Evolutionary conservation across 108 stramenopile species (phyloP).

Genomic region (Cyclotella cryptica): DNA sequence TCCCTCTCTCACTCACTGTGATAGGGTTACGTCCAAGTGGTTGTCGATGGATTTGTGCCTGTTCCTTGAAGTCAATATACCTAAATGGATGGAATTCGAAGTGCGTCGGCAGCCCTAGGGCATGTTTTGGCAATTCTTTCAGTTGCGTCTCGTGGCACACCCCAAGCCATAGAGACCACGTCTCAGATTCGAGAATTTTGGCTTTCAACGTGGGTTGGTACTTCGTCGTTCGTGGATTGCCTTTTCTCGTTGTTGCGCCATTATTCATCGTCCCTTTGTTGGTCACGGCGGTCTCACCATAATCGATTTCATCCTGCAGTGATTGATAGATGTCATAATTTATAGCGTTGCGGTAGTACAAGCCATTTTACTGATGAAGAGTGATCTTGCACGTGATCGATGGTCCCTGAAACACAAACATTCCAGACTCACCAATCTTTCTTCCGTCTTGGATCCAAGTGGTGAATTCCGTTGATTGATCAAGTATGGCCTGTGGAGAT

Average conservation of each 20-base stretch:
- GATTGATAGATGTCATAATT: not conserved
- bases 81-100: conserved; percentile 6
- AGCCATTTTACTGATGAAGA: not conserved
- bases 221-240: not conserved
- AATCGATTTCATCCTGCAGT: not conserved
- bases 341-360: not conserved
- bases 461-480: not conserved
- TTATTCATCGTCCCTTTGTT: not conserved
- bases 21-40: not conserved
- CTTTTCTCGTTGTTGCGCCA: not conserved
- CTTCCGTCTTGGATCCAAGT: not conserved
- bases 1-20: not conserved
- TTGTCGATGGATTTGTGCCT: not conserved
- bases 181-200: conserved; percentile 3
- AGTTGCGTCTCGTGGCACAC: not conserved
- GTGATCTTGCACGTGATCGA: not conserved
- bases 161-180: conserved; percentile 1
- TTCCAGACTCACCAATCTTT: not conserved
- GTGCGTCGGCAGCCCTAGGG: not conserved
- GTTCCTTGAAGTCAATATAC: not conserved
- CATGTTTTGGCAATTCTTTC: not conserved
- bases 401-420: not conserved
- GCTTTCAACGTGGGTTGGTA: not conserved
- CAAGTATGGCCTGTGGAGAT: not conserved
- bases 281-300: too few relatives aligned